Evolutionary conservation across 768 basidiomycete species (phyloP), one percentile per base, ranked within the genome.

Genomic region (Naganishia vishniacii): DNA sequence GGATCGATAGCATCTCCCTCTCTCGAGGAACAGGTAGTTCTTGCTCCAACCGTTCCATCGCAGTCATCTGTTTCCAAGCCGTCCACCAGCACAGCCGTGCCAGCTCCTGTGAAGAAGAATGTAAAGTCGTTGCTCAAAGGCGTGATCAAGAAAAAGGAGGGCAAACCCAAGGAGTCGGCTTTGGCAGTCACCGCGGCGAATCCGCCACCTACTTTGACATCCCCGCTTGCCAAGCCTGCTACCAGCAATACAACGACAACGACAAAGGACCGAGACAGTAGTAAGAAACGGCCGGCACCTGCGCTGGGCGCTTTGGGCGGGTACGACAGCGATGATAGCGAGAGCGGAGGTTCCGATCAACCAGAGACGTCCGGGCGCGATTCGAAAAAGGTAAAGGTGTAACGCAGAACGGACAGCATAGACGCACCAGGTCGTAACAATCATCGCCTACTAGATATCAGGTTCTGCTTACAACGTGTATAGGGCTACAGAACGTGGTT

Each of bases 51-150:
- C 16, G 48, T 65, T n/a, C 25, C 65, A 31, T n/a, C 65, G 9
- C 48, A n/a, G 42, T 48, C 53, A 18, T n/a, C 61, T 11, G 65
- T 46, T 29, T 23, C 44, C 63, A 44, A 44, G 28, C 62, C 71
- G 8, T 29, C 68, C 16, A 23, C 29, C 3, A n/a, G 59, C 2
- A 48, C 64, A 13, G 41, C 60, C 11, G 48, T 63, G 34, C 15
- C 66, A 40, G 29, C 70, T n/a, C n/a, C n/a, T n/a, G n/a, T n/a
- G 25, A 63, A 59, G 29, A 75, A 72, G 67, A 59, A 72, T 26
- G 71, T 77, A 40, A 75, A 75, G 62, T 68, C 65, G 5, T 61
- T 77, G 41, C 61, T 77, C 62, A 77, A 75, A 56, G 76, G 76
- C 13, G 67, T 75, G 8, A 74, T 77, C 29, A 74, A 73, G 68